Evolutionary conservation across 2,329 filamentous ascomycete species (phyloP), one percentile per base, ranked within the genome.

Genomic region (Aurifilum marmelostoma): DNA sequence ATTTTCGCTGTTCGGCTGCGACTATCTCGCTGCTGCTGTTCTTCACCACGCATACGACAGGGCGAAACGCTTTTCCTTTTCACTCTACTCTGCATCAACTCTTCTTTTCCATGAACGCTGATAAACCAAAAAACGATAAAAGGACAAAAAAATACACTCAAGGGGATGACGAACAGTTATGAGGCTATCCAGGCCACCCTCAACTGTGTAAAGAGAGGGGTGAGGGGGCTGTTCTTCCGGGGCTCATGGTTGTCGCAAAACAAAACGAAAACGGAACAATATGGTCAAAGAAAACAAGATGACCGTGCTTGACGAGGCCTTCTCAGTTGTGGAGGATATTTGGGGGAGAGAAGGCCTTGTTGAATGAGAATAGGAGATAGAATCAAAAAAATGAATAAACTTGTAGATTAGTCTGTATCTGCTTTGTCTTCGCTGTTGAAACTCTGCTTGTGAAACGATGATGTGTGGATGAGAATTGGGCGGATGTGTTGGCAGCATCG

Each of bases 1-100:
- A 37, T 11, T n/a, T 8, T 68, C 39, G 50, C 60, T 67, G 37
- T 63, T 47, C 58, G 11, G 43, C 65, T 67, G 59, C 34, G 27
- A 54, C n/a, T 21, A 9, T 68, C 41, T 47, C 18, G 24, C 7
- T 34, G 58, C 29, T 21, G 65, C 41, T 21, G 41, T 29, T n/a
- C n/a, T n/a, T n/a, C 29, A 47, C 34, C 8, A 39, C 21, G 7
- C n/a, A n/a, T 27, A 61, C n/a, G 58, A 47, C n/a, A 29, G 9
- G 64, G 2, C 41, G 47, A 32, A 14, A 4, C 4, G 12, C 16
- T 50, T 50, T 50, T 43, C 41, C n/a, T n/a, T n/a, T 58, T 43
- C 12, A 32, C 24, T 58, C 14, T 52, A 34, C 34, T 34, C 37
- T 12, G 7, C 37, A 7, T 43, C 16, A 24, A 12, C 16, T 39